Conservation (phyloP, 2,329 filamentous ascomycete genomes). For the Ophiosphaerella herpotricha region DNA sequence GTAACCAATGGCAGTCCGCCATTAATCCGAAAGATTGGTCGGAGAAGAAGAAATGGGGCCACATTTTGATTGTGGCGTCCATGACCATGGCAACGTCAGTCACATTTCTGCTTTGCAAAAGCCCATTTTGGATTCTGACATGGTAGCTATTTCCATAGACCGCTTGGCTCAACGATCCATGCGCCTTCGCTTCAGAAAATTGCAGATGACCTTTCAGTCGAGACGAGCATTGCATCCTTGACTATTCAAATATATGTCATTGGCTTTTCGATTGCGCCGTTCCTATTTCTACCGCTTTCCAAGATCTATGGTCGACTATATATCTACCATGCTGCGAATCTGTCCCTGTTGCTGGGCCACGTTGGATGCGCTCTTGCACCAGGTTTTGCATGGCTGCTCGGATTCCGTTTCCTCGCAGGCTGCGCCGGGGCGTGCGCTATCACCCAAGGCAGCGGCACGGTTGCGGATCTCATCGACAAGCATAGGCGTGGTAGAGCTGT, state of each 20-base stretch:
- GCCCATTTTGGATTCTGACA: no score
- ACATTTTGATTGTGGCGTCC: slow-evolving; percentile 4
- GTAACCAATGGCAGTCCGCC: not conserved
- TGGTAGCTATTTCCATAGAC: not conserved
- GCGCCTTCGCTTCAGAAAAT: slow-evolving; percentile 20
- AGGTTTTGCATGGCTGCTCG: no score
- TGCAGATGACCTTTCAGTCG: slow-evolving; percentile 18
- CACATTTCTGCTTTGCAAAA: not conserved
- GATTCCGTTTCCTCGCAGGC: no score
- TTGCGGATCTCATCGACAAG: no score
- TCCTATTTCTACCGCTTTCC: slow-evolving; percentile 16
- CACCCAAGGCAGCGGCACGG: no score
- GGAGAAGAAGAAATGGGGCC: slow-evolving; percentile 4
- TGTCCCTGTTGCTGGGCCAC: slow-evolving; percentile 55
- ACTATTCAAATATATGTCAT: slow-evolving; percentile 14
- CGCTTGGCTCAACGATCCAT: slow-evolving; percentile 18
- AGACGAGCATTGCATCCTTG: slow-evolving; percentile 9
- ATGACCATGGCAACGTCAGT: slow-evolving; percentile 7
- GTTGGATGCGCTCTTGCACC: slow-evolving; percentile 29
- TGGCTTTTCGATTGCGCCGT: slow-evolving; percentile 17
- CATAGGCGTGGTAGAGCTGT: no score
- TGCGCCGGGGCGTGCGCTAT: no score
- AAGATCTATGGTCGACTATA: slow-evolving; percentile 21
- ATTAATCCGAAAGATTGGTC: slow-evolving; percentile 4
- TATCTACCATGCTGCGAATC: slow-evolving; percentile 32